Percentiles rank a stretch among this genome's conserved stretches.
Conservation (phyloP, 2,329 filamentous ascomycete genomes). For the Phyllosticta paracitricarpa region DNA sequence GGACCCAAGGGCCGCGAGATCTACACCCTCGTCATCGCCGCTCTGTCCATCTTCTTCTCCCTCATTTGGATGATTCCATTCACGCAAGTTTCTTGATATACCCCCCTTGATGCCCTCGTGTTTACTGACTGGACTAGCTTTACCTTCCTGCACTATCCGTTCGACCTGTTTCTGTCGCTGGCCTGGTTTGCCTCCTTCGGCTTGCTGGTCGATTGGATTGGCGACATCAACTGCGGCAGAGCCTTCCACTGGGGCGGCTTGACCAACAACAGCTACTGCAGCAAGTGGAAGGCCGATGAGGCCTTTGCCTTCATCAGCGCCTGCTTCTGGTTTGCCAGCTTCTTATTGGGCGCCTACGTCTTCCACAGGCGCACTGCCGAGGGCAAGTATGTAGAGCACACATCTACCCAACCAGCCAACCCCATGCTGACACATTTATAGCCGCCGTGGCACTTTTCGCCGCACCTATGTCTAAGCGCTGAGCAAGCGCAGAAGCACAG, state of each 20-base stretch:
- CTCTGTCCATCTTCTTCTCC: conserved; percentile 56
- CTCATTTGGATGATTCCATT: conserved; percentile 67
- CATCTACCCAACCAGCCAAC: neutral
- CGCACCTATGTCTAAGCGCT: conserved; percentile 13
- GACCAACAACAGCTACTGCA: conserved; percentile 43
- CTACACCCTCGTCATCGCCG: conserved; percentile 64
- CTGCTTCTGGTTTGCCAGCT: conserved; percentile 59
- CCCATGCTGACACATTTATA: neutral
- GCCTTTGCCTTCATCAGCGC: conserved; percentile 65
- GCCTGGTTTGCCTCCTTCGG: conserved; percentile 63
- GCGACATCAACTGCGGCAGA: conserved; percentile 18
- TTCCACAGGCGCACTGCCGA: conserved; percentile 14
- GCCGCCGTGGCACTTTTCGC: conserved; percentile 11
- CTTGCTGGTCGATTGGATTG: conserved; percentile 32
- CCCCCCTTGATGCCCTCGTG: no score
- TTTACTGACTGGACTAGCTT: conserved; percentile 14
- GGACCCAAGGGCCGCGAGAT: conserved; percentile 54
- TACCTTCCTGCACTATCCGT: conserved; percentile 59
- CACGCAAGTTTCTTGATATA: conserved; percentile 21
- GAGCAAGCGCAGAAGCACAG: neutral
- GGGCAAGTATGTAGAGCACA: conserved; percentile 8
- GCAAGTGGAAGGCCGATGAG: conserved; percentile 59
- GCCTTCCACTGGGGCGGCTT: conserved; percentile 47
- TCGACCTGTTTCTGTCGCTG: conserved; percentile 59
- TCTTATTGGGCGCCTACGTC: conserved; percentile 33